Evolutionary conservation across 75 land plant genomes (phyloP).

Genomic region (Sequoia sempervirens): DNA sequence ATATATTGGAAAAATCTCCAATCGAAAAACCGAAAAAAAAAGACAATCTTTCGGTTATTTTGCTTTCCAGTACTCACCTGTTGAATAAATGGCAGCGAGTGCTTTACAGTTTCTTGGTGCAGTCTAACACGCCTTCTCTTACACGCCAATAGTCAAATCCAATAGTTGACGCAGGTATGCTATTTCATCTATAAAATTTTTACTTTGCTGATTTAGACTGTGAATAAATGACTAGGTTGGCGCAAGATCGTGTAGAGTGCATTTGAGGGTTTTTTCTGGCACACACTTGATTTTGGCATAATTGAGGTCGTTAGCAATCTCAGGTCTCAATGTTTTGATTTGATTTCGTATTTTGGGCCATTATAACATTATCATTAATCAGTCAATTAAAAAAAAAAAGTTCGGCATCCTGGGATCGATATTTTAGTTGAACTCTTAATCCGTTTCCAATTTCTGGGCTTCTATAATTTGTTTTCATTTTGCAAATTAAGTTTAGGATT

Average conservation of each 20-base stretch:
- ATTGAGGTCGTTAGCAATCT: neutral
- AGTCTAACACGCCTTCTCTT: no score
- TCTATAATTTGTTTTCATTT: no score
- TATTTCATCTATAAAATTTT: neutral
- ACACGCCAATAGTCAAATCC: no score
- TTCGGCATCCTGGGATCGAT: neutral
- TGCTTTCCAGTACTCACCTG: neutral
- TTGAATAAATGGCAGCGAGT: neutral
- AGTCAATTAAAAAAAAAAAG: neutral
- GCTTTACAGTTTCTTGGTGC: no score
- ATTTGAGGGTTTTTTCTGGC: neutral
- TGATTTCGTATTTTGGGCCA: neutral
- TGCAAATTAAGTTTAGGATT: neutral
- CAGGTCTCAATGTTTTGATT: neutral
- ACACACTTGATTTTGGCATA: neutral
- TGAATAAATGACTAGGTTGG: neutral
- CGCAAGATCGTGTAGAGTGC: neutral
- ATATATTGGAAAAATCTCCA: no score
- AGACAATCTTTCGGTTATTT: neutral
- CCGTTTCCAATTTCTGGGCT: neutral
- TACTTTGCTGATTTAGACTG: neutral
- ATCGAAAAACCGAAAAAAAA: no score
- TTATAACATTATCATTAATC: neutral
- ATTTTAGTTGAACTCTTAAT: neutral
- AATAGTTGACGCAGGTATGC: neutral